phyloP scores from a whole-genome alignment of 768 basidiomycete species.

The Phanerodontia chrysosporium region DNA sequence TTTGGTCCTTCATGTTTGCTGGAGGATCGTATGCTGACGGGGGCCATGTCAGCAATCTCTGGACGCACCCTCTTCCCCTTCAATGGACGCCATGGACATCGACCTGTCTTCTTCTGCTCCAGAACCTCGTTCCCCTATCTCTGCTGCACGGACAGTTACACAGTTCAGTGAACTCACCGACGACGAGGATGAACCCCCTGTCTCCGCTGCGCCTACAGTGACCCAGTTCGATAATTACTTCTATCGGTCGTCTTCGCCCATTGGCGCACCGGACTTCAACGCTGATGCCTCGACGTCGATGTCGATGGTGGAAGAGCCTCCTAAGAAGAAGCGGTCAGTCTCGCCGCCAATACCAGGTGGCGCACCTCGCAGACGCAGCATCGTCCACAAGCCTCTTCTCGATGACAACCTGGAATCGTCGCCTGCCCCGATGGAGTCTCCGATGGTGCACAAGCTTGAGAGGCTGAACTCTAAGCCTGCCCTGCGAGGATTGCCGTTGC shows the following conservation, averaged over 20 bases:
- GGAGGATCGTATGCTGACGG: conserved; percentile 14
- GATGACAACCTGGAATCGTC: conserved; percentile 38
- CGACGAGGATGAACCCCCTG: background rate
- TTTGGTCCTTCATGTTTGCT: background rate
- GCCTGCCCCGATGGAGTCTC: conserved; percentile 47
- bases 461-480: conserved; percentile 41
- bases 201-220: conserved; percentile 10
- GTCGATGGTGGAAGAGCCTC: conserved; percentile 6
- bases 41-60: conserved; percentile 28
- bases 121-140: conserved; percentile 34
- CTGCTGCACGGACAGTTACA: conserved; percentile 49
- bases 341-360: conserved; percentile 2
- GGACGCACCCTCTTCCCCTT: conserved; percentile 38
- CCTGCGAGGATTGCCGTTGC: conserved; percentile 48
- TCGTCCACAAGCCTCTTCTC: background rate
- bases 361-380: background rate
- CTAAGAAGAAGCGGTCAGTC: conserved; percentile 5
- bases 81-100: conserved; percentile 74
- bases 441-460: conserved; percentile 43
- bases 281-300: conserved; percentile 11
- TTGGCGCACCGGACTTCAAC: conserved; percentile 2
- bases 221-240: conserved; percentile 14
- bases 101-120: conserved; percentile 43
- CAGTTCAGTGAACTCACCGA: conserved; percentile 38
- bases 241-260: conserved; percentile 7